Conservation (phyloP, 1,284 basidiomycete genomes). For the Marasmius oreades region DNA sequence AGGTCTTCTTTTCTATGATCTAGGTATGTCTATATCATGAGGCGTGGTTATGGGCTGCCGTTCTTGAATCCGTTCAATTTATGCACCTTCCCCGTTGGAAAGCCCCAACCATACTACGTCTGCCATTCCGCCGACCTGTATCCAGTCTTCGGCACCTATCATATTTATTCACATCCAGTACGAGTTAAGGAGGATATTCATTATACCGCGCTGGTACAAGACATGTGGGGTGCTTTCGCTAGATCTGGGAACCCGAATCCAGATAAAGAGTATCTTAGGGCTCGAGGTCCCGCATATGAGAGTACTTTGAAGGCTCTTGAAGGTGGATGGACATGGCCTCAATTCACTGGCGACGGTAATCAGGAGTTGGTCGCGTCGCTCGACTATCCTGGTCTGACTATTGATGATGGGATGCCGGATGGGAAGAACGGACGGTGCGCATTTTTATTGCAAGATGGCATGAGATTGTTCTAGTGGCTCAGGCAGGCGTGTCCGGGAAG, state of each 20-base stretch:
- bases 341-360: background rate
- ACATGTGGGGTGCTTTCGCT: constrained; percentile 38
- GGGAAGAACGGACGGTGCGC: background rate
- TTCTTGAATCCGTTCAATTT: constrained; percentile 13
- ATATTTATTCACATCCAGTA: constrained; percentile 9
- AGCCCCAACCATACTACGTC: constrained; percentile 16
- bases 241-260: constrained; percentile 40
- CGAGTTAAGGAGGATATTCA: constrained; percentile 8
- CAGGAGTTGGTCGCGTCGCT: constrained; percentile 6
- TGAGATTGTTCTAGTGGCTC: too few relatives aligned
- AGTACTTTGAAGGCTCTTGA: constrained; percentile 6
- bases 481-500: too few relatives aligned
- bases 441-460: background rate
- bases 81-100: constrained; percentile 15
- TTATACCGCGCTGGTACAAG: constrained; percentile 21
- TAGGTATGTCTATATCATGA: constrained; percentile 17
- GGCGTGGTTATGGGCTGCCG: constrained; percentile 15
- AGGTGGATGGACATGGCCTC: constrained; percentile 7
- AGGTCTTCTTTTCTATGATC: background rate
- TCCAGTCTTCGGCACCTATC: constrained; percentile 21
- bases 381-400: constrained; percentile 8
- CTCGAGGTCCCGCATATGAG: constrained; percentile 22
- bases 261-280: constrained; percentile 29
- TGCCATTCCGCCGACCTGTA: constrained; percentile 32
- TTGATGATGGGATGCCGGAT: constrained; percentile 7